Evolutionary conservation across 148 eudicot genomes (phyloP).

Genomic region (Amaranthus palmeri): DNA sequence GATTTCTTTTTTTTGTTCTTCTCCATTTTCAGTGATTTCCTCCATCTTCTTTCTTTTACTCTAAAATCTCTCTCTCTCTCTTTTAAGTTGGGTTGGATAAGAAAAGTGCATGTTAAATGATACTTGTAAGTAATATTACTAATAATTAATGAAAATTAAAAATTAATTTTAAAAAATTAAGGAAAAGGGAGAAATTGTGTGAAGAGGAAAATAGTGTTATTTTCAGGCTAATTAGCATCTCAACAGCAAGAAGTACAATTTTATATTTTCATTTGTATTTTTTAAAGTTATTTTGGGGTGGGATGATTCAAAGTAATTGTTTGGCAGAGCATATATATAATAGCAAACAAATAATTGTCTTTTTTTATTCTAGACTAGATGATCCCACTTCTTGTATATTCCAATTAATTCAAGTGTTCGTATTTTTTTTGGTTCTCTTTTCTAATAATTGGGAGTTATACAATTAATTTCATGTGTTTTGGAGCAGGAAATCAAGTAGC

Average conservation of each 20-base stretch:
- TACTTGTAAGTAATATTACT: not conserved
- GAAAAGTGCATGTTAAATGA: conserved; percentile 16
- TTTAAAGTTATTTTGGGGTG: too few relatives aligned
- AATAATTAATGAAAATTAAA: not conserved
- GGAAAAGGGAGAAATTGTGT: conserved; percentile 24
- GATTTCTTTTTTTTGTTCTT: conserved; percentile 16
- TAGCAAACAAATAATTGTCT: not conserved
- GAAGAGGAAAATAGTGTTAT: not conserved
- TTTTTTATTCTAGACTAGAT: not conserved
- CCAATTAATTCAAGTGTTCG: not conserved
- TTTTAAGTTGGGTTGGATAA: conserved; percentile 6
- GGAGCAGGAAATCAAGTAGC: too few relatives aligned
- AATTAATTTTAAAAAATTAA: conserved; percentile 8
- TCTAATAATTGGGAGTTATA: too few relatives aligned
- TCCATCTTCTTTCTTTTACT: conserved; percentile 15
- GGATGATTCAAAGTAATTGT: conserved; percentile 1
- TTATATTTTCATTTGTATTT: too few relatives aligned
- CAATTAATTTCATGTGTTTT: too few relatives aligned
- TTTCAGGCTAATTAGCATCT: conserved; percentile 4
- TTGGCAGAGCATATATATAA: conserved; percentile 1
- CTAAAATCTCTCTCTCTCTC: not conserved
- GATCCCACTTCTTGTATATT: not conserved
- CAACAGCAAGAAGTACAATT: conserved; percentile 21
- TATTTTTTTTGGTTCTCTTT: too few relatives aligned
- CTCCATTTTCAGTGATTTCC: conserved; percentile 14